Evolutionary conservation across 73 alveolate genomes (phyloP), one percentile per base, ranked within the genome.

Genomic region (Paraurostyla sp.): DNA sequence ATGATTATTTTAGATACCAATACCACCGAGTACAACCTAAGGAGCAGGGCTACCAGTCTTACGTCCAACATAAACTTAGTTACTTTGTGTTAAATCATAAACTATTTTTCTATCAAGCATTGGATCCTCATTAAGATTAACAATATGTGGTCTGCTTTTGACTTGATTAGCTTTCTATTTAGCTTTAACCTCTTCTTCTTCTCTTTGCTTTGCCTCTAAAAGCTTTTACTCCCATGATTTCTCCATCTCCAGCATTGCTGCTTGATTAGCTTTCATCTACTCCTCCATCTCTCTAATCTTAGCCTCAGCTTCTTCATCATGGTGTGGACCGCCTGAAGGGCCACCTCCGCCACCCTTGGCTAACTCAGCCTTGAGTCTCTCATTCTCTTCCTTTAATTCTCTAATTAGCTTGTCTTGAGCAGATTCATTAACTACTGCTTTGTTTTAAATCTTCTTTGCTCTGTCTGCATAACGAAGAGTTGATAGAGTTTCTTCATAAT

Each of bases 391-490:
- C 71, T 90, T 97, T 32, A 97, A 92, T 81, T 96, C 97, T 15
- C 99, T 80, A 69, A 97, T 95, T 56, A 97, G 96, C 90, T 95
- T 97, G 40, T 97, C 99, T 88, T 97, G 93, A 46, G 91, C 92
- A 50, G 92, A 58, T 65, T 92, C 96, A 89, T 93, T 94, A 41
- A 94, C 93, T 11, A 83, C 89, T 27, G 98, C 98, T 78, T 94
- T 92, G 76, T 94, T 94, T 81, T 92, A 91, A 36, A 97, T 97
- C 76, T 92, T 94, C 92, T 97, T 97, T 15, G 99, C 99, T 89
- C 98, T 82, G 91, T 98, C 99, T 0, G 99, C 99, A 76, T 98
- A 98, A 92, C 99, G 94, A 59, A 98, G 93, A 20, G 99, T 98
- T 57, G 97, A 65, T 63, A 98, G 90, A 57, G 99, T 97, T 85